These are phyloP conservation scores for Brassica hybrid DNA, from an alignment of 441 rosid genomes.

Conservation along the genomic window DNA sequence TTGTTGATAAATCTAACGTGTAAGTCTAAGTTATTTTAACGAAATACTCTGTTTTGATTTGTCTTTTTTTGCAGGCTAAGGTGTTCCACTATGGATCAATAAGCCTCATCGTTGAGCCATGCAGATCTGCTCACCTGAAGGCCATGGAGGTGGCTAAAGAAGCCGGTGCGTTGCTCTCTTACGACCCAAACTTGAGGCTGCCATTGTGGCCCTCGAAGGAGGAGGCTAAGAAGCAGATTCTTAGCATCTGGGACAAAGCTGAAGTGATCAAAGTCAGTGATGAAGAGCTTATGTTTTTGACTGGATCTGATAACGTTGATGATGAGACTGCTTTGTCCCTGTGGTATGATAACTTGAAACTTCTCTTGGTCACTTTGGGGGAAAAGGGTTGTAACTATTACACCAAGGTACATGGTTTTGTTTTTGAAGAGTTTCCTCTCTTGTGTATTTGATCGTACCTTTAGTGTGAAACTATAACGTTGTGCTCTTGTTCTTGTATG, in stretches of 20 bases:
- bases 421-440: not conserved
- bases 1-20: not conserved
- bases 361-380: slow-evolving; percentile 86
- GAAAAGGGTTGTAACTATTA: slow-evolving; percentile 92
- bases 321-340: slow-evolving; percentile 79
- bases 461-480: not conserved
- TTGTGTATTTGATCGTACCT: not conserved
- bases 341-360: slow-evolving; percentile 81
- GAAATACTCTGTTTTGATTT: slow-evolving; percentile 6
- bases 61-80: slow-evolving; percentile 57
- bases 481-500: not conserved
- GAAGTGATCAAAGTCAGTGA: slow-evolving; percentile 95
- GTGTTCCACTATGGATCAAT: slow-evolving; percentile 96
- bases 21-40: slow-evolving; percentile 10
- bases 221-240: slow-evolving; percentile 81
- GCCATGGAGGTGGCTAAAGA: slow-evolving; percentile 92
- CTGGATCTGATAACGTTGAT: slow-evolving; percentile 73
- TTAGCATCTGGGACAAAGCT: slow-evolving; percentile 93
- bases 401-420: slow-evolving; percentile 66
- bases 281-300: slow-evolving; percentile 86
- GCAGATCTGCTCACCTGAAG: slow-evolving; percentile 91
- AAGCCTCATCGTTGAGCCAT: slow-evolving; percentile 97
- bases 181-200: slow-evolving; percentile 89
- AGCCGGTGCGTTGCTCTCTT: slow-evolving; percentile 88
- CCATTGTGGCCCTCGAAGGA: slow-evolving; percentile 91